Base-by-base conservation (phyloP, 1,139 yeast species). In the Yamadazyma kanchanaburiensis region DNA sequence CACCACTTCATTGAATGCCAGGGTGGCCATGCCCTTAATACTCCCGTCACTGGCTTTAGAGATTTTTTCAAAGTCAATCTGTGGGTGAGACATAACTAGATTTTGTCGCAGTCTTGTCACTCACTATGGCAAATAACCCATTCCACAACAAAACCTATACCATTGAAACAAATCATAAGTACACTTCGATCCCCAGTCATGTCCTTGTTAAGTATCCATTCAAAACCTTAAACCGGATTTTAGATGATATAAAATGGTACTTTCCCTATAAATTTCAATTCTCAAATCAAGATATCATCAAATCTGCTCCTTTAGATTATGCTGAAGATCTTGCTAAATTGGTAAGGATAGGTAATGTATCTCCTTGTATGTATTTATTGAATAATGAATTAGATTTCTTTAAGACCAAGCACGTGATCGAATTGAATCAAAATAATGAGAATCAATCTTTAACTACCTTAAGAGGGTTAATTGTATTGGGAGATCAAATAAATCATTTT, bases 171-270 rank as follows among this genome's bases (percentile, higher is more conserved):
- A n/a, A 17, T 13, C 46, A 43, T 25, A 7, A 11, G 6, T 36
- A 36, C 24, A 19, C 2, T 35, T 51, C 8, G 16, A 32, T 3
- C 28, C 34, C 18, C 35, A 34, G 2, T n/a, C n/a, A n/a, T n/a
- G 42, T 42, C 10, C 32, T 53, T 20, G 21, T 27, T 9, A 27
- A 38, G 21, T 50, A 39, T 37, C 67, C 76, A 4, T 77, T 74
- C 54, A 82, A 82, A 46, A 80, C 89, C 0, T 57, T 80, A 16
- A 81, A 81, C 43, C 60, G 91, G 31, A 63, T 82, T 18, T 43
- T 81, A 17, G 87, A 80, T 48, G 91, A 82, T 46, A 50, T 81
- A 24, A 62, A 71, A 42, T 70, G 72, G 68, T 48, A 70, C 33
- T 28, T 58, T 25, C 56, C 63, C 6, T 53, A 45, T 32, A 47